These are phyloP conservation scores for Durusdinium trenchii DNA, from an alignment of 73 alveolate species.

Conservation along the genomic window DNA sequence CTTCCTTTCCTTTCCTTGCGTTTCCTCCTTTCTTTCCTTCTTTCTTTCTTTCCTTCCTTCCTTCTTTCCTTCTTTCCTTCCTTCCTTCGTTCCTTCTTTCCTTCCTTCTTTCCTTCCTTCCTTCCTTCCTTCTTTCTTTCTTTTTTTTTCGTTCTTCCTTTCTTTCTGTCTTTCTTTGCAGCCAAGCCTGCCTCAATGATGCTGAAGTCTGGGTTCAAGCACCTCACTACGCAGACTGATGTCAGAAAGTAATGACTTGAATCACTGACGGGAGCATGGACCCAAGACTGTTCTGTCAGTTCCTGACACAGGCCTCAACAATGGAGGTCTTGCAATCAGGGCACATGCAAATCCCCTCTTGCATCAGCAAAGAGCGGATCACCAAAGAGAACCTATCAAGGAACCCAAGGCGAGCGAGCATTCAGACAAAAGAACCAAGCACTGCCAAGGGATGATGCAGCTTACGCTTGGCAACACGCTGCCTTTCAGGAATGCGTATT, in stretches of 20 bases:
- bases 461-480: neutral
- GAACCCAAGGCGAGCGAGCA: neutral
- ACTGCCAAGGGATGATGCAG: neutral
- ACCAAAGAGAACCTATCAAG: conserved; percentile 79
- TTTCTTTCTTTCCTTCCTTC: too few relatives aligned
- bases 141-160: too few relatives aligned
- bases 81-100: too few relatives aligned
- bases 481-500: conserved; percentile 93
- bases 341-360: conserved; percentile 89
- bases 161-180: too few relatives aligned
- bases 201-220: conserved; percentile 94
- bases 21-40: too few relatives aligned
- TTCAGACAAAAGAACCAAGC: neutral
- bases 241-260: neutral
- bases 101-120: too few relatives aligned
- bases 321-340: neutral
- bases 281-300: neutral
- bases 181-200: conserved; percentile 87
- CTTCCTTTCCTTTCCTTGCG: too few relatives aligned
- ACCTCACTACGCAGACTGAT: conserved; percentile 7
- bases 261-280: too few relatives aligned
- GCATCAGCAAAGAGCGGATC: conserved; percentile 95
- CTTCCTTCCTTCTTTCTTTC: too few relatives aligned
- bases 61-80: too few relatives aligned
- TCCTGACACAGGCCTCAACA: neutral